These are phyloP conservation scores for Alternaria hordeiaustralica DNA, from an alignment of 2,329 filamentous ascomycete species.

Conservation along the genomic window DNA sequence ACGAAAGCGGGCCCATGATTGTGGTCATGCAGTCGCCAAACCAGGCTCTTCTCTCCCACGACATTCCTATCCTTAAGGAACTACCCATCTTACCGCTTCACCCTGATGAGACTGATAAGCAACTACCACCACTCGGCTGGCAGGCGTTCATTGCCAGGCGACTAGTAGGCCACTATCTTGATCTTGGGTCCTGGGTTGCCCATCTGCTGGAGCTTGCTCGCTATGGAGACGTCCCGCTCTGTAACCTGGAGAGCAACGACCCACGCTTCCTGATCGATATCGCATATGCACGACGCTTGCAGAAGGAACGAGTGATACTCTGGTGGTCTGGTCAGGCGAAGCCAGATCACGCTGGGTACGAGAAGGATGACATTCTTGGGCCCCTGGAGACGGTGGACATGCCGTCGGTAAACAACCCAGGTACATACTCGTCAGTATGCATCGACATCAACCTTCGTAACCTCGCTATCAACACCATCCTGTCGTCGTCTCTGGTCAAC, in stretches of 20 bases:
- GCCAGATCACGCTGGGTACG: conserved; percentile 94
- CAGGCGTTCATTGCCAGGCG: conserved; percentile 86
- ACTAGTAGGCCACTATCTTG: conserved; percentile 86
- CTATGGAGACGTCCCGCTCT: conserved; percentile 93
- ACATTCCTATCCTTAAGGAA: conserved; percentile 82
- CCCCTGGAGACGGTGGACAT: conserved; percentile 86
- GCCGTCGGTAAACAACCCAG: conserved; percentile 91
- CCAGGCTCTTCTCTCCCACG: conserved; percentile 78
- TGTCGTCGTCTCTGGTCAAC: conserved; percentile 95
- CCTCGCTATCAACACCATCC: conserved; percentile 94
- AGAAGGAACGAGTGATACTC: conserved; percentile 89
- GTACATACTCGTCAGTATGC: conserved; percentile 93
- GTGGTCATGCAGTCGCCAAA: conserved; percentile 92
- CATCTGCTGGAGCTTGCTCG: conserved; percentile 86
- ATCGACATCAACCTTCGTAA: conserved; percentile 95
- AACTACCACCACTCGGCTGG: conserved; percentile 91
- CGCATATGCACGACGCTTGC: conserved; percentile 86
- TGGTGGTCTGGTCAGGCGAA: conserved; percentile 93
- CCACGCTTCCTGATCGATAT: conserved; percentile 95
- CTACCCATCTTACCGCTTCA: conserved; percentile 83
- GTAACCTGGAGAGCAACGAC: conserved; percentile 93
- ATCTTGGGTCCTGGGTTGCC: conserved; percentile 88
- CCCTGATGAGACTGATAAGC: conserved; percentile 82
- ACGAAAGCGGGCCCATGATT: conserved; percentile 80
- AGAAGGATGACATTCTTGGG: conserved; percentile 86